A percentile compares a stretch with the other conserved stretches of the same genome.
Conservation (phyloP, 139 green algal genomes). For the Coelastrella sp. region DNA sequence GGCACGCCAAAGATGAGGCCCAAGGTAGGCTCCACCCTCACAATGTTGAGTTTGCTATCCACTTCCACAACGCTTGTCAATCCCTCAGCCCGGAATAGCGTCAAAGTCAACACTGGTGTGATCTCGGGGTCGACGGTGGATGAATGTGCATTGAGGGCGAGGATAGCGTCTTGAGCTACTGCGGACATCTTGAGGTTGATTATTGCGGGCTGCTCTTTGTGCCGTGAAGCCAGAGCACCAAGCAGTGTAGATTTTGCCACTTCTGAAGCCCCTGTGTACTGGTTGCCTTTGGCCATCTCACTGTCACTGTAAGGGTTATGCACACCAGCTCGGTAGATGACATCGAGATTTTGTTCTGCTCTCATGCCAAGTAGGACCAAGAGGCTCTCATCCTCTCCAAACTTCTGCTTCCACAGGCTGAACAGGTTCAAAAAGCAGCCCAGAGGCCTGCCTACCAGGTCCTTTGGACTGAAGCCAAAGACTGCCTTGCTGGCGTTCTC, state of each 20-base stretch:
- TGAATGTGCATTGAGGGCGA: too few species aligned
- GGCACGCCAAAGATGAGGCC: conserved; percentile 36
- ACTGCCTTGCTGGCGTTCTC: not conserved
- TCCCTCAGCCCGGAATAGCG: conserved; percentile 32
- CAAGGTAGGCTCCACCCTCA: not conserved
- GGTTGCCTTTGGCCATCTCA: not conserved
- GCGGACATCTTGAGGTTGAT: not conserved
- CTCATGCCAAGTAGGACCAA: conserved; percentile 1
- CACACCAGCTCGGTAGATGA: not conserved
- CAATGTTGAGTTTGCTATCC: conserved; percentile 23
- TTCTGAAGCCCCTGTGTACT: not conserved
- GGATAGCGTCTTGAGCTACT: not conserved
- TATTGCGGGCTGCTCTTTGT: conserved; percentile 33
- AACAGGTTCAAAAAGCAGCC: not conserved
- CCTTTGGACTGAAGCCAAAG: not conserved
- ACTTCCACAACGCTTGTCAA: conserved; percentile 6
- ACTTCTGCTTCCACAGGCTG: not conserved
- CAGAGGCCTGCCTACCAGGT: not conserved
- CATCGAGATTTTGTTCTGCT: not conserved
- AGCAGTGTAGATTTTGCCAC: not conserved
- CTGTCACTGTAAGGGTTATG: not conserved
- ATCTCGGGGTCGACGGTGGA: not conserved
- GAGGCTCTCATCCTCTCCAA: not conserved
- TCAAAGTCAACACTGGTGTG: not conserved
- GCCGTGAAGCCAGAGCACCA: not conserved